Conservation (phyloP, 2,329 filamentous ascomycete genomes). For the Pestalotiopsis fici region DNA sequence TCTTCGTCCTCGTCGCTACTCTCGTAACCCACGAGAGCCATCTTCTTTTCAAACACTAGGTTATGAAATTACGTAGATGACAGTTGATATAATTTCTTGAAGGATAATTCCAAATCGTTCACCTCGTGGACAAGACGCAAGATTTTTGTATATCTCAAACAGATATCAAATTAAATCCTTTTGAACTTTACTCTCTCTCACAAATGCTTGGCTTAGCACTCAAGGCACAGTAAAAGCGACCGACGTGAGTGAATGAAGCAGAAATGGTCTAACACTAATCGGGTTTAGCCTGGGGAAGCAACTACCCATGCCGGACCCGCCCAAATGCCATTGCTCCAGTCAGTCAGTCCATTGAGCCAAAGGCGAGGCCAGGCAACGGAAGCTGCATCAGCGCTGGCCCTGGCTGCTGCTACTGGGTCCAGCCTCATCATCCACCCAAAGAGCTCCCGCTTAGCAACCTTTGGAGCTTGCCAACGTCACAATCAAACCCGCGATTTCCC, state of each 20-base stretch:
- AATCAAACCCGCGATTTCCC: neutral
- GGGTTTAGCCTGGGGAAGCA: neutral
- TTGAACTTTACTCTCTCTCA: no score
- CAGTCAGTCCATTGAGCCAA: neutral
- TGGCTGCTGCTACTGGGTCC: neutral
- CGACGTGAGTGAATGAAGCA: neutral
- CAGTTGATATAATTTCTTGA: neutral
- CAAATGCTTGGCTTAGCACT: no score
- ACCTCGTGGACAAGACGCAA: no score
- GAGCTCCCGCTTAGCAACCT: constrained; percentile 1
- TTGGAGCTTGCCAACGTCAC: neutral
- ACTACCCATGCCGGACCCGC: neutral
- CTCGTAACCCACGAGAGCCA: constrained; percentile 30
- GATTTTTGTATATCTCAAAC: no score
- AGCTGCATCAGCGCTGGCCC: constrained; percentile 13
- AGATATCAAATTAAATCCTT: no score
- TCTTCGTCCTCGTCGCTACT: constrained; percentile 34
- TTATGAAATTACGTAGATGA: neutral
- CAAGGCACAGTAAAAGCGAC: neutral
- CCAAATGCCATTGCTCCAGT: no score
- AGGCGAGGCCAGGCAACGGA: constrained; percentile 11
- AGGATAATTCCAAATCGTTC: neutral
- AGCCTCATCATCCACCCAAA: constrained; percentile 3
- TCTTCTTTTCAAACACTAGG: neutral
- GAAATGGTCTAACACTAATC: neutral